These are phyloP conservation scores for Jamesozyma gamospora DNA, from an alignment of 805 yeast genomes.

Conservation along the genomic window DNA sequence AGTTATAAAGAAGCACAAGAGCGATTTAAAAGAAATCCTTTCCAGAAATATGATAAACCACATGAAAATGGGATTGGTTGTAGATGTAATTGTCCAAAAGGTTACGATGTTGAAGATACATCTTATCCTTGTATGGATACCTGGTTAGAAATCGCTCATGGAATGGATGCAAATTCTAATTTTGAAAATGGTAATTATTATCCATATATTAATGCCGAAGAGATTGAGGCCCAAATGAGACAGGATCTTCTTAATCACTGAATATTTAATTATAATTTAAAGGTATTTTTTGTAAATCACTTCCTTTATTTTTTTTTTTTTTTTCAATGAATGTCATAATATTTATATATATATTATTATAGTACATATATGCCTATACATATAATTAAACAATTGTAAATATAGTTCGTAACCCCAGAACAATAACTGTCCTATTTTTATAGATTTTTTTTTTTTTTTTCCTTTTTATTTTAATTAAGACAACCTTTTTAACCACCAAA, in stretches of 20 bases:
- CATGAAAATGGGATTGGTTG: constrained; percentile 61
- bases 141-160: constrained; percentile 35
- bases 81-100: constrained; percentile 67
- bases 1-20: constrained; percentile 31
- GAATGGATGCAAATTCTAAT: constrained; percentile 3
- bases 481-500: constrained; percentile 95
- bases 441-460: too few species aligned
- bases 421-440: too few species aligned
- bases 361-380: not conserved
- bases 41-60: constrained; percentile 28
- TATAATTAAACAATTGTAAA: not conserved
- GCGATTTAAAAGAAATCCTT: constrained; percentile 13
- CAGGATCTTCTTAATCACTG: not conserved
- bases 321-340: not conserved
- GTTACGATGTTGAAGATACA: constrained; percentile 47
- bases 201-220: constrained; percentile 3
- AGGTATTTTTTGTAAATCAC: too few species aligned
- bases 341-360: not conserved
- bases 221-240: constrained; percentile 2
- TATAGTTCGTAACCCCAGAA: too few species aligned
- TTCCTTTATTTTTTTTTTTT: too few species aligned
- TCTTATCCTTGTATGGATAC: constrained; percentile 42
- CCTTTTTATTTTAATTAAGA: too few species aligned
- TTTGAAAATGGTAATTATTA: constrained; percentile 7
- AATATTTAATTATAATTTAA: not conserved